Percentiles rank a stretch among this genome's conserved stretches.
phyloP scores from a whole-genome alignment of 2,329 filamentous ascomycete species.

The Arachnomyces sp. region DNA sequence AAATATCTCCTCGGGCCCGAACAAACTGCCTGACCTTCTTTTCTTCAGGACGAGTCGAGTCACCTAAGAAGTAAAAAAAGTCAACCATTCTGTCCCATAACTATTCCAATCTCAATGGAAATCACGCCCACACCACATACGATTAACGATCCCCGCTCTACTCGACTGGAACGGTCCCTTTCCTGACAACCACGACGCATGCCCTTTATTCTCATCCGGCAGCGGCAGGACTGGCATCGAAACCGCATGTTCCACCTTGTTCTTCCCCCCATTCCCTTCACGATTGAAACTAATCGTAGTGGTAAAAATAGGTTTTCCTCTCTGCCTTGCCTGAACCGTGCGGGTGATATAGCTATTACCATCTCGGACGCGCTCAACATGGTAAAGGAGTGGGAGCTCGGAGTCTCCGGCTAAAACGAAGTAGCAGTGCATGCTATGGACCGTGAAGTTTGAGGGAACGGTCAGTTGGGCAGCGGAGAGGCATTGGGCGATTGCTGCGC shows the following conservation, averaged over 20 bases:
- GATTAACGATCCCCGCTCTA: slow-evolving; percentile 50
- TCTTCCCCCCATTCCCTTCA: slow-evolving; percentile 46
- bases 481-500: slow-evolving; percentile 85
- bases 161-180: slow-evolving; percentile 53
- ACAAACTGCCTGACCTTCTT: slow-evolving; percentile 57
- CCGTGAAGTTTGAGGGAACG: slow-evolving; percentile 67
- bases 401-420: slow-evolving; percentile 87
- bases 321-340: slow-evolving; percentile 91
- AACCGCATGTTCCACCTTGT: slow-evolving; percentile 58
- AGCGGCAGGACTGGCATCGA: slow-evolving; percentile 49
- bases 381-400: slow-evolving; percentile 81
- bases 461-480: slow-evolving; percentile 83
- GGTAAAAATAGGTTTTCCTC: slow-evolving; percentile 85
- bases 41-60: slow-evolving; percentile 49
- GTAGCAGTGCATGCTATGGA: slow-evolving; percentile 98
- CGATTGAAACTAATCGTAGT: slow-evolving; percentile 84
- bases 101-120: too few species aligned
- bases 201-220: slow-evolving; percentile 32
- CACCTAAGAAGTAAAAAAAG: slow-evolving; percentile 26
- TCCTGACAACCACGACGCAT: slow-evolving; percentile 21
- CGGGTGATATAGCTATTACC: slow-evolving; percentile 84
- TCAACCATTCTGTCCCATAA: not conserved
- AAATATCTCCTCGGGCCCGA: slow-evolving; percentile 57
- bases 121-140: slow-evolving; percentile 21
- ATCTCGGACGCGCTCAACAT: slow-evolving; percentile 88